Evolutionary conservation across 257 asterid species (phyloP), one percentile per base, ranked within the genome.

Genomic region (Verbascum thapsus): DNA sequence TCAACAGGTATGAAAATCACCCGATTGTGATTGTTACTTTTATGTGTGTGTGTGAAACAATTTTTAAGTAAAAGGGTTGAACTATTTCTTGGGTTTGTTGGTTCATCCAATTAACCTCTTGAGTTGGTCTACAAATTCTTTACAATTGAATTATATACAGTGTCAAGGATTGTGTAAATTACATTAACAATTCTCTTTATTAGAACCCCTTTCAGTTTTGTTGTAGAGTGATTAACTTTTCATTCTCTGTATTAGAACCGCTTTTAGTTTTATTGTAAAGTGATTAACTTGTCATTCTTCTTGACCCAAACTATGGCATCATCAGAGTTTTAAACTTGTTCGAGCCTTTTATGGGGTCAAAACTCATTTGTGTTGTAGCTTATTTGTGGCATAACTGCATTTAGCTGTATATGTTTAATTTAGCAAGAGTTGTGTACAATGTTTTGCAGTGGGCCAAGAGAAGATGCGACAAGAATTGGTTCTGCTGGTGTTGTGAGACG

Each of bases 401-500:
- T 17, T 1, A 42, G 3, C 48, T n/a, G 1, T 1, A 11, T 42
- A 11, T 8, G 2, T 45, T 34, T 18, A 4, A 9, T 48, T 53
- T 22, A 13, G 56, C 59, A 7, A 52, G 7, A 10, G 34, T 43
- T 16, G 26, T 49, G 19, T 2, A n/a, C 58, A n/a, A 9, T 12
- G 0, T 6, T 68, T 43, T 70, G 34, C 67, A 87, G 90, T 81
- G 96, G 94, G 18, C 96, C 96, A 39, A 77, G 94, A 34, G 96
- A 85, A 79, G 94, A 88, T 70, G 94, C 96, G 0, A 88, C 96
- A 6, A 86, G 94, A 69, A 85, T 88, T 64, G 96, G 94, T 37
- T 85, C 95, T 11, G 91, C 95, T 69, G 95, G 96, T 79, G 91
- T 88, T 53, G 96, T 88, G 65, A 88, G 95, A 50, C 87, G 95